Base-by-base conservation (phyloP, 2,329 filamentous ascomycete species). In the Cryphonectria naterciae region DNA sequence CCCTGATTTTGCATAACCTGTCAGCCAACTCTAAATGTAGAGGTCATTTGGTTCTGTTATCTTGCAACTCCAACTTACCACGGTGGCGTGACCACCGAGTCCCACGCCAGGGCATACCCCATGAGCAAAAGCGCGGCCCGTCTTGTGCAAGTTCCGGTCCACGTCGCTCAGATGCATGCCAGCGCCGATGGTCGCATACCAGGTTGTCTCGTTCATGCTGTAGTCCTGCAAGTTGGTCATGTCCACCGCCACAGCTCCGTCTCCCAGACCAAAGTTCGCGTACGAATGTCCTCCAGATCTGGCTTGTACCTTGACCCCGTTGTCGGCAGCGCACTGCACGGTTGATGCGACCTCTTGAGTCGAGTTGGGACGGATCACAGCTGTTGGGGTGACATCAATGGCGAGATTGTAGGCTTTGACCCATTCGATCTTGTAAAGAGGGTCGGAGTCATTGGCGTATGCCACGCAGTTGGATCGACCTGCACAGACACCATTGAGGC, bases 241-340 rank as follows among this genome's bases (percentile, higher is more conserved):
- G 74, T 90, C 88, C 72, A 91, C 82, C 68, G 86, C 83, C 7
- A 90, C 78, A 7, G 79, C 82, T 28, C 86, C 86, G 68, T 86
- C 64, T 25, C 69, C 72, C 28, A 72, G 41, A 15, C 79, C 79
- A 72, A 77, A 80, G 72, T 80, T 81, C 43, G 82, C 89, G 73
- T 89, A 92, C 0, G 88, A 91, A 75, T 92, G 90, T 0, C 90
- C 90, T 4, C 89, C 90, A 1, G 88, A 89, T 73, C 84, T 87
- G 32, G 89, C 86, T 76, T 91, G 88, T 0, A 91, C 87, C 73
- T 87, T 86, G 67, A 87, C 78, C 7, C 80, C 80, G 70, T 82
- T 80, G 35, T 83, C 73, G 2, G 77, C 81, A 6, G 89, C 89
- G 75, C 89, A 91, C 66, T 85, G 84, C 54, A 92, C 83, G 19